phyloP scores from a whole-genome alignment of 2,329 filamentous ascomycete genomes.

The Microthyrium microscopicum region DNA sequence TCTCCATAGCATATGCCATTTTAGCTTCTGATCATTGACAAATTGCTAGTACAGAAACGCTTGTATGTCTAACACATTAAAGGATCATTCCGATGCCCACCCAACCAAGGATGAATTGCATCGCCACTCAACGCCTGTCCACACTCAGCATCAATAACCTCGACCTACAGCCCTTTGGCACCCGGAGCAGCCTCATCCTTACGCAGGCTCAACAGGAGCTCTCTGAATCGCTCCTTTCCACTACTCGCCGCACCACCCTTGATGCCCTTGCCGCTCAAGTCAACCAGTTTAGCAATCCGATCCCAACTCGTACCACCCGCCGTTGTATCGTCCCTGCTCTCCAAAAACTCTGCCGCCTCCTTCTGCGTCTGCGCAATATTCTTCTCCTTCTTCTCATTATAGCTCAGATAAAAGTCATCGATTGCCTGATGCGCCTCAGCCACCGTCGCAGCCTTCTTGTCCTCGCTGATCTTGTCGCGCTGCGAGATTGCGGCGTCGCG shows the following conservation, averaged over 20 bases:
- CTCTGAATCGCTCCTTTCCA: constrained; percentile 91
- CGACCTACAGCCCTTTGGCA: constrained; percentile 28
- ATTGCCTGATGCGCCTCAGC: constrained; percentile 86
- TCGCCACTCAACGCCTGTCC: too few relatives aligned
- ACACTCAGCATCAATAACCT: too few relatives aligned
- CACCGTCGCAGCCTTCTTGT: constrained; percentile 71
- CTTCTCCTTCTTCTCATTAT: constrained; percentile 97
- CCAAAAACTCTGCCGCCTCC: constrained; percentile 86
- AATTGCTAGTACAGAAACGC: too few relatives aligned
- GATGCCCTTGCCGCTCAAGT: constrained; percentile 81
- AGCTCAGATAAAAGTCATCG: constrained; percentile 98
- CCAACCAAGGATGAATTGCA: too few relatives aligned
- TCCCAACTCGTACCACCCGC: constrained; percentile 97
- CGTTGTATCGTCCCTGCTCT: constrained; percentile 76
- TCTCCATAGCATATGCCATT: too few relatives aligned
- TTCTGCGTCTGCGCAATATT: constrained; percentile 70
- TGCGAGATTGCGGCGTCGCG: constrained; percentile 70
- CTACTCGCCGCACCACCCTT: constrained; percentile 77
- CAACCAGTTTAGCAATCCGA: constrained; percentile 92
- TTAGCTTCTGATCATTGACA: too few relatives aligned
- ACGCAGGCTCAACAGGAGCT: constrained; percentile 68
- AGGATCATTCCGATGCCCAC: too few relatives aligned
- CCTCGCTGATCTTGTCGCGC: constrained; percentile 66
- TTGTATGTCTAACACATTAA: too few relatives aligned
- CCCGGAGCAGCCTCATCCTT: constrained; percentile 81